These are phyloP conservation scores for Brettanomyces anomalus DNA, from an alignment of 805 yeast genomes.

Conservation along the genomic window DNA sequence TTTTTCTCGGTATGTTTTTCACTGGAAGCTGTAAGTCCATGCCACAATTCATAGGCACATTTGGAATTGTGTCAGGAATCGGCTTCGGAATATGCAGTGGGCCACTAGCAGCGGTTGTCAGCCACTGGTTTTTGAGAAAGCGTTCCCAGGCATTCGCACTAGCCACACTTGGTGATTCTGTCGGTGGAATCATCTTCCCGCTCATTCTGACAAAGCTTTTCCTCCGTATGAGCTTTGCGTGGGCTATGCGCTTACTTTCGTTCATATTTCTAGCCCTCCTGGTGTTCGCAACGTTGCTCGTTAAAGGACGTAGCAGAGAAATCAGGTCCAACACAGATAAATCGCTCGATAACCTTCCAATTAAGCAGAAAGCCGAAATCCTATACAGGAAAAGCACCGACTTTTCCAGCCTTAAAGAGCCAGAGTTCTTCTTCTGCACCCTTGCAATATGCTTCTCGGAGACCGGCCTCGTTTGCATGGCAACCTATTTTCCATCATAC, in stretches of 20 bases:
- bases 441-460: slow-evolving; percentile 37
- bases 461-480: slow-evolving; percentile 35
- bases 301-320: slow-evolving; percentile 31
- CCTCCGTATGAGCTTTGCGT: slow-evolving; percentile 39
- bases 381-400: slow-evolving; percentile 24
- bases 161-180: slow-evolving; percentile 43
- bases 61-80: slow-evolving; percentile 47
- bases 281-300: slow-evolving; percentile 26
- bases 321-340: slow-evolving; percentile 9
- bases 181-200: slow-evolving; percentile 49
- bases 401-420: slow-evolving; percentile 29
- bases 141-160: slow-evolving; percentile 49
- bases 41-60: slow-evolving; percentile 55
- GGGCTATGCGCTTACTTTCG: slow-evolving; percentile 47
- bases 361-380: not conserved
- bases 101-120: slow-evolving; percentile 53
- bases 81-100: slow-evolving; percentile 54
- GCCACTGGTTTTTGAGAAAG: slow-evolving; percentile 55
- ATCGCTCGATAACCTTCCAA: not conserved
- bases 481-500: slow-evolving; percentile 47
- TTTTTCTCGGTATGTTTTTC: slow-evolving; percentile 17
- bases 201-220: slow-evolving; percentile 41
- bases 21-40: slow-evolving; percentile 39
- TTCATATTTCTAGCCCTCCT: slow-evolving; percentile 31
- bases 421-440: slow-evolving; percentile 30